These are phyloP conservation scores for Diaporthe citri DNA, from an alignment of 2,329 filamentous ascomycete species.

Conservation along the genomic window DNA sequence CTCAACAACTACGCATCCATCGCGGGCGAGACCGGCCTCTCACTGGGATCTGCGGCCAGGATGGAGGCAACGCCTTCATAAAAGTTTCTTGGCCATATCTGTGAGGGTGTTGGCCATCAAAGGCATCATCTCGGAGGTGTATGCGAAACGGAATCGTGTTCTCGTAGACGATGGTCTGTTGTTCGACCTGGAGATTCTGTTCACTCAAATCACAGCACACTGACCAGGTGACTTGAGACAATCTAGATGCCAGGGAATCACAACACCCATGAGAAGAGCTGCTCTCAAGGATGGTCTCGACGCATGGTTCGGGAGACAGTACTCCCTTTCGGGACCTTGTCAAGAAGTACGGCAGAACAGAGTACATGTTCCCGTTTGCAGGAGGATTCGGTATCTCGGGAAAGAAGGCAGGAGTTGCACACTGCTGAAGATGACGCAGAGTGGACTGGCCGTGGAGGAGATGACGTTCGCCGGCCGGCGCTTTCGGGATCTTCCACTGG, in stretches of 20 bases:
- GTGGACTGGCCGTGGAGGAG: background rate
- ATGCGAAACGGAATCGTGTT: background rate
- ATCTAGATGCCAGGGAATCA: background rate
- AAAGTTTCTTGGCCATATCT: background rate
- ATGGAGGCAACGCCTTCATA: background rate
- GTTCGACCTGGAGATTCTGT: background rate
- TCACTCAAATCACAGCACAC: background rate
- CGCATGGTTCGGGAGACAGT: background rate
- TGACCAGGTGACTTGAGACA: background rate
- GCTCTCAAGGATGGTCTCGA: no score
- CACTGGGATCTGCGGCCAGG: background rate
- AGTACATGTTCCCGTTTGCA: background rate
- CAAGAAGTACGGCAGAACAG: background rate
- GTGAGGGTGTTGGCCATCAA: background rate
- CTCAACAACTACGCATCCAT: background rate
- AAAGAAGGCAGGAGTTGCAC: background rate
- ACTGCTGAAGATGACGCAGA: background rate
- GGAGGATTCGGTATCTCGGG: background rate
- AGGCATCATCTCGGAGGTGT: no score
- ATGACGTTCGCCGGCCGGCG: background rate
- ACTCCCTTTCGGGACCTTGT: no score
- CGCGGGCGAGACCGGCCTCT: conserved; percentile 10
- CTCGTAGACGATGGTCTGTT: background rate
- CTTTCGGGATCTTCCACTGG: background rate
- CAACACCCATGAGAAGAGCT: background rate